A percentile compares a stretch with the other conserved stretches of the same genome.
Conservation (phyloP, 768 basidiomycete species). For the Xerocomus brunneocitrinus region DNA sequence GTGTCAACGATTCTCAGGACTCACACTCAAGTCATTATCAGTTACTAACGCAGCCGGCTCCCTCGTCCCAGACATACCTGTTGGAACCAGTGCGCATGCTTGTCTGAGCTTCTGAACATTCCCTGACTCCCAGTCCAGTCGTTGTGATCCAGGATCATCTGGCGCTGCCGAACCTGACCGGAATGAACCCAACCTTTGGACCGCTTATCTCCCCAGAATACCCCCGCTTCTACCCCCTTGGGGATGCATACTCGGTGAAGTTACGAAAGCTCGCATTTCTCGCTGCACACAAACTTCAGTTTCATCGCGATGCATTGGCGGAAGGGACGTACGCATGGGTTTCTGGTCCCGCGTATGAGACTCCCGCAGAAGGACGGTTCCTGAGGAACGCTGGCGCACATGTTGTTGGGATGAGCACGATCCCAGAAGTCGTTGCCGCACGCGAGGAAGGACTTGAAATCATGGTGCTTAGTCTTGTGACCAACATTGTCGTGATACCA, state of each 20-base stretch:
- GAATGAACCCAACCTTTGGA: constrained; percentile 77
- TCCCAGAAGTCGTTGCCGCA: constrained; percentile 83
- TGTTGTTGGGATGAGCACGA: constrained; percentile 93
- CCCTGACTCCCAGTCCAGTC: constrained; percentile 41
- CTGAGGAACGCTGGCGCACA: constrained; percentile 72
- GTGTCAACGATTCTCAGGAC: not conserved
- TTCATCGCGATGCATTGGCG: constrained; percentile 52
- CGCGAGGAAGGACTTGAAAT: constrained; percentile 71
- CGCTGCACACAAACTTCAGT: constrained; percentile 57
- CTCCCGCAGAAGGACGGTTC: constrained; percentile 80
- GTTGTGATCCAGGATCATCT: constrained; percentile 84
- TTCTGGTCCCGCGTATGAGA: constrained; percentile 86
- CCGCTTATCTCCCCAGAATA: constrained; percentile 53
- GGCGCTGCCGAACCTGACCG: constrained; percentile 72
- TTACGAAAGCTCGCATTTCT: constrained; percentile 72
- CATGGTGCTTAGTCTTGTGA: constrained; percentile 79
- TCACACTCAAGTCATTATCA: constrained; percentile 25
- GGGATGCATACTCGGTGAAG: constrained; percentile 71
- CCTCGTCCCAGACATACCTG: constrained; percentile 64
- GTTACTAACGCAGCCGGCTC: constrained; percentile 90
- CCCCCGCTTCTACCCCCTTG: constrained; percentile 78
- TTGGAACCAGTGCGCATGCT: constrained; percentile 70
- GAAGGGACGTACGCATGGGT: constrained; percentile 93
- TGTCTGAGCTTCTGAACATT: not conserved
- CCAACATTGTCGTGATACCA: constrained; percentile 78